Base-by-base conservation (phyloP, 2,329 filamentous ascomycete genomes). In the Alternaria solani region DNA sequence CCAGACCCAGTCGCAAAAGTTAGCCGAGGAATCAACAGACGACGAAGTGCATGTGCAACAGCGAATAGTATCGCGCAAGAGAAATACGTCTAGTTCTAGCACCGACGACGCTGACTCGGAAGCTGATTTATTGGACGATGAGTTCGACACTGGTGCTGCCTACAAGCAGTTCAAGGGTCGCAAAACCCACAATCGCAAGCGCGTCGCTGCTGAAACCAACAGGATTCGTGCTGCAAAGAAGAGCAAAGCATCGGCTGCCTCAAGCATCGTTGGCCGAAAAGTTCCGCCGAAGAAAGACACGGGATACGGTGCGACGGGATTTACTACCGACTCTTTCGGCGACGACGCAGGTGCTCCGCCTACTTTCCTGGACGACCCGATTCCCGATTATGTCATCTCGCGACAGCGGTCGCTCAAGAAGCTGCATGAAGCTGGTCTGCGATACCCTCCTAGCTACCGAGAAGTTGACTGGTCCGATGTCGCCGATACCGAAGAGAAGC, bases 381-480 rank as follows among this genome's bases (percentile, higher is more conserved):
- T 60, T 2, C 57, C 57, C 2, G 57, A 61, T 36, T 61, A 61
- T 86, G 46, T 83, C 85, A 5, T 74, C 84, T 62, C 82, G 87
- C 76, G 87, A 88, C 81, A 90, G 25, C 81, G 78, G n/a, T 79
- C 84, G 23, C 94, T 96, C 70, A 90, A 95, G 55, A 80, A 84
- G 46, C 80, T 93, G 47, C 87, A 88, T 58, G 86, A 90, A 56
- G 87, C 86, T 6, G 92, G 91, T 0, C 81, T 97, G 43, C 89
- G 87, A 63, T 77, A 96, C 2, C 93, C 95, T 0, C 95, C 95
- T 0, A 86, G 87, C 49, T 96, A 91, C 73, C 86, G 89, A 1
- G 88, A 89, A 48, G 83, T 97, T 16, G 84, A 91, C 9, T 94
- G 97, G 65, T 91, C 89, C 0, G 91, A 93, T 51, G 85, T 90